phyloP scores from a whole-genome alignment of 164 flowering plant genomes.

The Magnolia changhungtana region DNA sequence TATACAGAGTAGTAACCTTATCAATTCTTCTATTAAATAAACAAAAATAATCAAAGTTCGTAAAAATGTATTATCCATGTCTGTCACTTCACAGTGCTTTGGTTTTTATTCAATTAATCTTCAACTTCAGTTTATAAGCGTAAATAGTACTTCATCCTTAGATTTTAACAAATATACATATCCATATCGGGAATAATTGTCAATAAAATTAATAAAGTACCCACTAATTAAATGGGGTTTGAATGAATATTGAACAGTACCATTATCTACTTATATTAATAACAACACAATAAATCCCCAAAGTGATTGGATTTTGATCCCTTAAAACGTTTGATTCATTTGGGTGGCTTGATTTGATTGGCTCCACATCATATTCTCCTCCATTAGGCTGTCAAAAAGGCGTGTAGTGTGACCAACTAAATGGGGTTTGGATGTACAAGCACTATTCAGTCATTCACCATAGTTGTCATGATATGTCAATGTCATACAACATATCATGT shows the following conservation, averaged over 20 bases:
- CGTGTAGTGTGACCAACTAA: background rate
- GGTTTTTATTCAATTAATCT: too few relatives aligned
- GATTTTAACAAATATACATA: too few relatives aligned
- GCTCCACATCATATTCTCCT: background rate
- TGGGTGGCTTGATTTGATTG: background rate
- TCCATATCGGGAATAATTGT: too few relatives aligned
- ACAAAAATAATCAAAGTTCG: too few relatives aligned
- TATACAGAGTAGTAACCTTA: too few relatives aligned
- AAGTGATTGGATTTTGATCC: background rate
- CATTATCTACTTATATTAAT: background rate
- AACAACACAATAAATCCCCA: background rate
- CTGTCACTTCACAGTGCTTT: too few relatives aligned
- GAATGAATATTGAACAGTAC: background rate
- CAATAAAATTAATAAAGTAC: background rate
- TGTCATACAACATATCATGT: background rate
- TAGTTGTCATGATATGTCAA: too few relatives aligned
- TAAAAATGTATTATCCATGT: too few relatives aligned
- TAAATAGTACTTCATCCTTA: too few relatives aligned
- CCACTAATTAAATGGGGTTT: background rate
- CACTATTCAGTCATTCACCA: background rate
- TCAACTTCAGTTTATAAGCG: too few relatives aligned
- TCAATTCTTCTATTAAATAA: too few relatives aligned
- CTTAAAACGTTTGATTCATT: background rate
- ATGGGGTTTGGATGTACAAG: background rate
- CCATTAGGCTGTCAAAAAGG: background rate